These are phyloP conservation scores for Phoenix dactylifera DNA, from an alignment of 176 grass and related monocot species.

Conservation along the genomic window DNA sequence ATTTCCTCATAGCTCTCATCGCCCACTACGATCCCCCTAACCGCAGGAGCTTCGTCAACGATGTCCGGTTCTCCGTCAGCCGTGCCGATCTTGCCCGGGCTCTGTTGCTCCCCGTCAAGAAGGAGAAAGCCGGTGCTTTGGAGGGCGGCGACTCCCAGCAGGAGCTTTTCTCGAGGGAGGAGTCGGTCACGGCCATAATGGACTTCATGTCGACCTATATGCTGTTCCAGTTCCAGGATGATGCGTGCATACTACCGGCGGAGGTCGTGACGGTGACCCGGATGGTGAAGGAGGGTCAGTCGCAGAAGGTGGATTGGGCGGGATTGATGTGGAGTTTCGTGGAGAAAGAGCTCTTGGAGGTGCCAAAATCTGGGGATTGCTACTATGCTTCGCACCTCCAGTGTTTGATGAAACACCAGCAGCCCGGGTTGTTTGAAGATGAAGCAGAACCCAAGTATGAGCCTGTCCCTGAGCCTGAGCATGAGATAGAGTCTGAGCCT, in stretches of 20 bases:
- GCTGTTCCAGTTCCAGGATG: conserved; percentile 50
- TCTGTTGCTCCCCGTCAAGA: conserved; percentile 50
- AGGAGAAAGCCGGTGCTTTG: conserved; percentile 10
- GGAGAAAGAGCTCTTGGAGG: conserved; percentile 70
- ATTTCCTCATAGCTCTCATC: conserved; percentile 50
- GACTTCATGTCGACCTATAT: conserved; percentile 55
- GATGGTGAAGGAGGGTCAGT: conserved; percentile 51
- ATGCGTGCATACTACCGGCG: conserved; percentile 47
- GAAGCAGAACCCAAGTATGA: neutral
- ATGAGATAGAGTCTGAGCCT: too few relatives aligned
- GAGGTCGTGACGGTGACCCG: conserved; percentile 56
- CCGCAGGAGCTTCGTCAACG: conserved; percentile 61
- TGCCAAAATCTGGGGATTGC: conserved; percentile 42
- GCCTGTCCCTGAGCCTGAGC: too few relatives aligned
- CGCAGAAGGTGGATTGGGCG: conserved; percentile 73
- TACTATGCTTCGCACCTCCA: conserved; percentile 70
- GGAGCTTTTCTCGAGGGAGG: conserved; percentile 24
- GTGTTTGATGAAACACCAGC: conserved; percentile 46
- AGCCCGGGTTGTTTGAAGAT: conserved; percentile 33
- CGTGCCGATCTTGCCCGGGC: conserved; percentile 46
- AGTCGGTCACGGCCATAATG: conserved; percentile 28
- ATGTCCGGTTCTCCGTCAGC: conserved; percentile 35
- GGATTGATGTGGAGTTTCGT: conserved; percentile 71
- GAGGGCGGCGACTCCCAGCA: neutral
- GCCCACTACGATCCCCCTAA: conserved; percentile 48